Percentiles rank a stretch among this genome's conserved stretches.
These are phyloP conservation scores for Sclerotinia minor DNA, from an alignment of 2,329 filamentous ascomycete species.

Conservation along the genomic window DNA sequence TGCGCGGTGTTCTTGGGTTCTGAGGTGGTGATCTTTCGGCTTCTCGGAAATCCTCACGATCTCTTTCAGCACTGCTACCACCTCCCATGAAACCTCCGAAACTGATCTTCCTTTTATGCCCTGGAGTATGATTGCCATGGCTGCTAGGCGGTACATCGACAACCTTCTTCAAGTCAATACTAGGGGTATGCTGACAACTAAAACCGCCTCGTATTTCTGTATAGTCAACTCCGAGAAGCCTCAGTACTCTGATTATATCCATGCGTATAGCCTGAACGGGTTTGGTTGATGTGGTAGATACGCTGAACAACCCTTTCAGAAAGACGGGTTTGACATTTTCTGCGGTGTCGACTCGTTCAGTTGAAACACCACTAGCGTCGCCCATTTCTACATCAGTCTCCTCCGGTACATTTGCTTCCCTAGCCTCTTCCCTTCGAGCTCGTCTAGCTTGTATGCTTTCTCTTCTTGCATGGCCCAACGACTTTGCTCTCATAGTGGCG, in stretches of 20 bases:
- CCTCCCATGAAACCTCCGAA: slow-evolving; percentile 68
- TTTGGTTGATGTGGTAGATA: slow-evolving; percentile 93
- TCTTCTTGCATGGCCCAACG: slow-evolving; percentile 81
- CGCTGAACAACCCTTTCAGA: slow-evolving; percentile 94
- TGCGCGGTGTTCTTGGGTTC: slow-evolving; percentile 50
- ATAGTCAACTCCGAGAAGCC: slow-evolving; percentile 86
- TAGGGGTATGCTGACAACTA: slow-evolving; percentile 81
- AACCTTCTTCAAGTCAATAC: slow-evolving; percentile 79
- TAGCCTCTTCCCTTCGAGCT: slow-evolving; percentile 68
- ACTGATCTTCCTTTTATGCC: slow-evolving; percentile 77
- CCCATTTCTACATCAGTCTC: slow-evolving; percentile 82
- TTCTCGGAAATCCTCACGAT: slow-evolving; percentile 71
- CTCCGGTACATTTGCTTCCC: slow-evolving; percentile 79
- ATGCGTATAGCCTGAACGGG: slow-evolving; percentile 80
- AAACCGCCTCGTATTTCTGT: slow-evolving; percentile 93
- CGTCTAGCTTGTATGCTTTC: slow-evolving; percentile 91
- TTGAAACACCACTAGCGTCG: slow-evolving; percentile 60
- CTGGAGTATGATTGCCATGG: slow-evolving; percentile 48
- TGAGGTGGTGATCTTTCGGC: slow-evolving; percentile 54
- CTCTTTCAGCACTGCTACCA: slow-evolving; percentile 54
- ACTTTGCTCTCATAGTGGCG: slow-evolving; percentile 75
- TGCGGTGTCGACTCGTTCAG: slow-evolving; percentile 62
- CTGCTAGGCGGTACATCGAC: slow-evolving; percentile 62
- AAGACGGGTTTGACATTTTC: slow-evolving; percentile 92
- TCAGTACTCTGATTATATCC: slow-evolving; percentile 88